Evolutionary conservation across 768 basidiomycete species (phyloP).

Genomic region (Auriscalpium vulgare): DNA sequence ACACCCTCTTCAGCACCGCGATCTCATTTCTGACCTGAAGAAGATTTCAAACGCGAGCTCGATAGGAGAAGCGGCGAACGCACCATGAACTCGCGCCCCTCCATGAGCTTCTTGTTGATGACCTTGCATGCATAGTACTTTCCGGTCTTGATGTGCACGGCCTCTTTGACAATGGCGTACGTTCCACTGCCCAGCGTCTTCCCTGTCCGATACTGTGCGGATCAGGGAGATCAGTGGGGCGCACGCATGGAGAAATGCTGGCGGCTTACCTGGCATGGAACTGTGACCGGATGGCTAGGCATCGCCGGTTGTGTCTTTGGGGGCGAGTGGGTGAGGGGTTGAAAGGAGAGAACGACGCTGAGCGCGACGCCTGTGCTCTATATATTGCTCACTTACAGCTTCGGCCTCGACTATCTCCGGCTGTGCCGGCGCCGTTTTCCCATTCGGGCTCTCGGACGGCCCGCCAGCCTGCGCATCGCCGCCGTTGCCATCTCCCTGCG

Average conservation of each 20-base stretch:
- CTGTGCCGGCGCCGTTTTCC: not conserved
- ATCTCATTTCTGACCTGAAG: conserved; percentile 92
- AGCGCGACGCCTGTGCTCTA: not conserved
- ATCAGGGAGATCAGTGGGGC: not conserved
- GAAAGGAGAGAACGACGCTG: not conserved
- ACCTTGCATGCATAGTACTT: conserved; percentile 99
- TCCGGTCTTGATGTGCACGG: conserved; percentile 85
- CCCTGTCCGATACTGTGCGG: conserved; percentile 74
- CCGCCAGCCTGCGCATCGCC: not conserved
- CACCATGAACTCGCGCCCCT: conserved; percentile 97
- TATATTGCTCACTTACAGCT: not conserved
- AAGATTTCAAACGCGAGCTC: not conserved
- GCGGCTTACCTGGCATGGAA: conserved; percentile 38
- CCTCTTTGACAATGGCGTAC: conserved; percentile 93
- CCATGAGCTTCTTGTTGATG: conserved; percentile 99
- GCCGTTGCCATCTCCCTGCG: not conserved
- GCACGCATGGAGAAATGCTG: not conserved
- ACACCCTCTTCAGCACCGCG: conserved; percentile 86
- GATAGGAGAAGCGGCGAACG: conserved; percentile 17
- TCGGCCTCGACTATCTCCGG: not conserved
- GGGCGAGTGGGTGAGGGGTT: not conserved
- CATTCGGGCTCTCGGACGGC: not conserved
- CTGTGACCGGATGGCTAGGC: conserved; percentile 28
- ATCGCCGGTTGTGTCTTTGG: conserved; percentile 12
- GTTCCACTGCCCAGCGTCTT: conserved; percentile 87